phyloP scores from a whole-genome alignment of 805 yeast genomes.

The Wickerhamiella alocasiicola region DNA sequence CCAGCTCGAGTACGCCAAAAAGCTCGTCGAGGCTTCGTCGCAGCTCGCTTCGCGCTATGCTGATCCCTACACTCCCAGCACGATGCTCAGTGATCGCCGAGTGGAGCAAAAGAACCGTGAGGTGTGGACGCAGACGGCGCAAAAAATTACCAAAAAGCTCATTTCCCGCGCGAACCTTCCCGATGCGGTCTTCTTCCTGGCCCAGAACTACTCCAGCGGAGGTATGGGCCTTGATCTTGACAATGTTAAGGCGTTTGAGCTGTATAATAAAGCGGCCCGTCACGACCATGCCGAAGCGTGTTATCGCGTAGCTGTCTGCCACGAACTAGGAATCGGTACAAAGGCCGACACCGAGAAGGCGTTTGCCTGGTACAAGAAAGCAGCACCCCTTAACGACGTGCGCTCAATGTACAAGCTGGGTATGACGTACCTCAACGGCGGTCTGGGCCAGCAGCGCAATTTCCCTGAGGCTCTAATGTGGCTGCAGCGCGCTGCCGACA shows the following conservation, averaged over 20 bases:
- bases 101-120: constrained; percentile 41
- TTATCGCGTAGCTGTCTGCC: constrained; percentile 58
- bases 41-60: constrained; percentile 26
- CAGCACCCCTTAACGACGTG: constrained; percentile 50
- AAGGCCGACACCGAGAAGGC: constrained; percentile 36
- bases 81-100: constrained; percentile 30
- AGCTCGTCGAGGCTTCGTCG: constrained; percentile 37
- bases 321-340: constrained; percentile 52
- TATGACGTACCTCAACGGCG: constrained; percentile 44
- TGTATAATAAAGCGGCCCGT: constrained; percentile 47
- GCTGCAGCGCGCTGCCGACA: constrained; percentile 38
- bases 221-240: constrained; percentile 40
- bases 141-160: constrained; percentile 47
- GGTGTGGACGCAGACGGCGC: constrained; percentile 43
- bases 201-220: constrained; percentile 44
- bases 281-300: constrained; percentile 47
- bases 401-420: constrained; percentile 68
- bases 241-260: constrained; percentile 47
- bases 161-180: constrained; percentile 34
- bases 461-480: constrained; percentile 37
- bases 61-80: constrained; percentile 31
- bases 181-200: constrained; percentile 48
- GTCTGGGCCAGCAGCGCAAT: constrained; percentile 30
- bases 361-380: constrained; percentile 41
- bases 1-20: constrained; percentile 56